Base-by-base conservation (phyloP, 495 filamentous ascomycete species). In the Podospora didyma region DNA sequence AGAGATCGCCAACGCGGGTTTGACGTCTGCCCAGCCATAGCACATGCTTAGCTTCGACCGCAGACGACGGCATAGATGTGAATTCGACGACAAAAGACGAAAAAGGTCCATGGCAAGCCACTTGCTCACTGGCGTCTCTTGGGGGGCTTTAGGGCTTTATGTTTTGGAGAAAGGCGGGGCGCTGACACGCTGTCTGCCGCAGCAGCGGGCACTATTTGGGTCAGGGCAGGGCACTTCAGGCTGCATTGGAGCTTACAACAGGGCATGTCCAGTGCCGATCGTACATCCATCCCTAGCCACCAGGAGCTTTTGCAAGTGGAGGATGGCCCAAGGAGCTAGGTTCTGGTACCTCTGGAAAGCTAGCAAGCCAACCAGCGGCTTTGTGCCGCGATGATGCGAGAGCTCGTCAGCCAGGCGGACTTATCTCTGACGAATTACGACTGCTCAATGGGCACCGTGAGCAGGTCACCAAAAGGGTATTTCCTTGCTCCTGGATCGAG, bases 21-120 rank as follows among this genome's bases (percentile, higher is more conserved):
- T 49, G 51, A 56, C 53, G 56, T 59, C 44, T 52, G 55, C 58
- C 58, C 54, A 64, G 62, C 17, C 35, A 39, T 52, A 37, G 39
- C 24, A 23, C 17, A 42, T 37, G 41, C n/a, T 19, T 45, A 9
- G 26, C n/a, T 31, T 31, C 26, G 9, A 31, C 26, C 9, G 26
- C 26, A 31, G 26, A 3, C 26, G 26, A 31, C 26, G 26, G 9
- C 26, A 31, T 31, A 3, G 26, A 31, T 31, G 26, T 31, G 9
- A 31, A 31, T n/a, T 9, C 26, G 26, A 31, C 4, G 9, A 31
- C 26, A 31, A 31, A 31, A 31, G 9, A 3, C 4, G 9, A 3
- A 31, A 31, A 31, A 9, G 9, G 4, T 31, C 26, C 4, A 31
- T 31, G 26, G 26, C 3, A 31, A 4, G 26, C 26, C 26, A 31